Conservation (phyloP, 1,284 basidiomycete genomes). For the Thelephora terrestris region DNA sequence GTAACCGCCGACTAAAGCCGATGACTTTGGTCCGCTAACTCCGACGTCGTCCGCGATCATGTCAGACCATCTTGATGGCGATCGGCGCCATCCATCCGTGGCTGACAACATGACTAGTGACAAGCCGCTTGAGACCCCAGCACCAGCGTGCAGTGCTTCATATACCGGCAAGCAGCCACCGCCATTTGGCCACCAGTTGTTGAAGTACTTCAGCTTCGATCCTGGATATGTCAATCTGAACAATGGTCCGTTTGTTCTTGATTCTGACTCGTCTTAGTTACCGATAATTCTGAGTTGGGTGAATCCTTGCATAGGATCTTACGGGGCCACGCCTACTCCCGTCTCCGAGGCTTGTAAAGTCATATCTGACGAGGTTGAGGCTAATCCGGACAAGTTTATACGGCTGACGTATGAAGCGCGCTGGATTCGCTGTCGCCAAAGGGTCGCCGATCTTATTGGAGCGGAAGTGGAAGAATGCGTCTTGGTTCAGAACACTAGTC, state of each 20-base stretch:
- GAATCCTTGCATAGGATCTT: conserved; percentile 39
- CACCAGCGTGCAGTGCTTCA: too few species aligned
- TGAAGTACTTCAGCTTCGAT: conserved; percentile 49
- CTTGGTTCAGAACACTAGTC: conserved; percentile 54
- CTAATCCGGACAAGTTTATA: conserved; percentile 55
- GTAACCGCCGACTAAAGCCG: too few species aligned
- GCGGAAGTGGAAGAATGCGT: conserved; percentile 56
- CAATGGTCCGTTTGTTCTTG: conserved; percentile 30
- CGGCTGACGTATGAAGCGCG: conserved; percentile 37
- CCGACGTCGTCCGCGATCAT: too few species aligned
- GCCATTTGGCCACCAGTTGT: conserved; percentile 47
- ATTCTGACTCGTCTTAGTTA: not conserved
- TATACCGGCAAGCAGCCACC: too few species aligned
- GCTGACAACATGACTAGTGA: too few species aligned
- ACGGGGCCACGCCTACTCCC: conserved; percentile 54
- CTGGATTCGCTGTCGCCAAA: conserved; percentile 16
- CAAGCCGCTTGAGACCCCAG: too few species aligned
- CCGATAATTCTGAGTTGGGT: not conserved
- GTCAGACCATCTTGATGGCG: too few species aligned
- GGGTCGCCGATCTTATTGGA: conserved; percentile 50
- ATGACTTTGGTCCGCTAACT: too few species aligned
- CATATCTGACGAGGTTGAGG: conserved; percentile 40
- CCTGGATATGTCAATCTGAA: conserved; percentile 57
- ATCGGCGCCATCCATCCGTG: too few species aligned
- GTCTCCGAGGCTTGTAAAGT: conserved; percentile 43